Conservation (phyloP, 306 rosid genomes). For the Mimosa bimucronata region DNA sequence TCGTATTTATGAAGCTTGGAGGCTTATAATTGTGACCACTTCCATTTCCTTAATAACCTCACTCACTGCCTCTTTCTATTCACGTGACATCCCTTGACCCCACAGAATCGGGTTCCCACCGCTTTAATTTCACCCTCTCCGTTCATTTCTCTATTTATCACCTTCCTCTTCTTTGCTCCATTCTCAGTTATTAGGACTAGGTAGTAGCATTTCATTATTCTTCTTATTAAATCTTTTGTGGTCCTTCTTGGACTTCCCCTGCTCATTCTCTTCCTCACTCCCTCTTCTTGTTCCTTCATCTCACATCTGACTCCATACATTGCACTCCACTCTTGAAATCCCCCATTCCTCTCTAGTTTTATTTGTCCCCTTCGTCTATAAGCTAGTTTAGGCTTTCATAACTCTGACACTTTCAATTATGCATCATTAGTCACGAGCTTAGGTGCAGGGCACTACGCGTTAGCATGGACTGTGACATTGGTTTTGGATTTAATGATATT, state of each 20-base stretch:
- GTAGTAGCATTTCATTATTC: background rate
- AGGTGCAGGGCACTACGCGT: background rate
- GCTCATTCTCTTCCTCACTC: background rate
- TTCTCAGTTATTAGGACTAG: background rate
- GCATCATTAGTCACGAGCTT: conserved; percentile 27
- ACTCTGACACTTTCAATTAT: background rate
- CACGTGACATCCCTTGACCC: conserved; percentile 42
- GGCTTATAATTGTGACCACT: conserved; percentile 41
- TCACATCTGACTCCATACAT: background rate
- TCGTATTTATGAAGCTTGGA: conserved; percentile 41
- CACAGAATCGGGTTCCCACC: conserved; percentile 38
- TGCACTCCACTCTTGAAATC: background rate
- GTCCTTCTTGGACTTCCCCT: background rate
- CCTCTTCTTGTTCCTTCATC: conserved; percentile 2
- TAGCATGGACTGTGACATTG: background rate
- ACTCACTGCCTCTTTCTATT: conserved; percentile 34
- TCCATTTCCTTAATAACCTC: conserved; percentile 20
- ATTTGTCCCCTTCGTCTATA: conserved; percentile 27
- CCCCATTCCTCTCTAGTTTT: conserved; percentile 2
- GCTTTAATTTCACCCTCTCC: conserved; percentile 38
- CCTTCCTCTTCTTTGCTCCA: background rate
- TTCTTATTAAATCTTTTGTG: background rate
- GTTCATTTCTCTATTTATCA: conserved; percentile 14
- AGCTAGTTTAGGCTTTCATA: conserved; percentile 21
- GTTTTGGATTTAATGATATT: background rate